Conservation (phyloP, 805 yeast genomes). For the Saccharomyces jurei region DNA sequence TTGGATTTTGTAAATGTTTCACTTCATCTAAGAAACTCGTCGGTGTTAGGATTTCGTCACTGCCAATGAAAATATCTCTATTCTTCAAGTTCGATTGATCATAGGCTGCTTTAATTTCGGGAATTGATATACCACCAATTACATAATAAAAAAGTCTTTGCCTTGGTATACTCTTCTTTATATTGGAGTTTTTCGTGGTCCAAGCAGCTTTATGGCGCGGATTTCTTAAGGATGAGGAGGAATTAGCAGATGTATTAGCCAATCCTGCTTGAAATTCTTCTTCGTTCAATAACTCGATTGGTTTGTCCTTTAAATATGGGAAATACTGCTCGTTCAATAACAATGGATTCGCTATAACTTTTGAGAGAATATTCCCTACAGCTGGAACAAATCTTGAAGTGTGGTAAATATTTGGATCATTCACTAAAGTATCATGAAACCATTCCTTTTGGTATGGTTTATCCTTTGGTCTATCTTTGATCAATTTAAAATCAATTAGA, state of each 20-base stretch:
- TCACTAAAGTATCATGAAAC: conserved; percentile 43
- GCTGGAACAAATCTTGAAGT: conserved; percentile 72
- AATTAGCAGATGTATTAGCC: conserved; percentile 26
- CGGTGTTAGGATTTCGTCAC: conserved; percentile 64
- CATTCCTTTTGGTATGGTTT: conserved; percentile 42
- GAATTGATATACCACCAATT: conserved; percentile 83
- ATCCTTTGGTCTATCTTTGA: conserved; percentile 35
- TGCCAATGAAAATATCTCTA: conserved; percentile 74
- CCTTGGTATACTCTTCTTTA: conserved; percentile 32
- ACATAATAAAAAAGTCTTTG: conserved; percentile 74
- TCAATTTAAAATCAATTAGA: conserved; percentile 48
- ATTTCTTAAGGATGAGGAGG: conserved; percentile 53
- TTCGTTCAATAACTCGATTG: conserved; percentile 39
- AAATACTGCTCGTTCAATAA: conserved; percentile 45
- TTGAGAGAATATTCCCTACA: conserved; percentile 48
- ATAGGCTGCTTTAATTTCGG: conserved; percentile 70
- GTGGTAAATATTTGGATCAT: conserved; percentile 37
- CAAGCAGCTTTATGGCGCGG: conserved; percentile 69
- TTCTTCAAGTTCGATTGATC: conserved; percentile 55
- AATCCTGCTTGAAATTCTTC: conserved; percentile 31
- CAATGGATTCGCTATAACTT: conserved; percentile 43
- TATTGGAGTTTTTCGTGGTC: conserved; percentile 42
- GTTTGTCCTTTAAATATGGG: conserved; percentile 72
- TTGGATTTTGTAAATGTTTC: conserved; percentile 30
- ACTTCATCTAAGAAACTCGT: conserved; percentile 33